Conservation (phyloP, 225 moss, liverwort and hornwort species). For the Physcomitrellopsis africana region DNA sequence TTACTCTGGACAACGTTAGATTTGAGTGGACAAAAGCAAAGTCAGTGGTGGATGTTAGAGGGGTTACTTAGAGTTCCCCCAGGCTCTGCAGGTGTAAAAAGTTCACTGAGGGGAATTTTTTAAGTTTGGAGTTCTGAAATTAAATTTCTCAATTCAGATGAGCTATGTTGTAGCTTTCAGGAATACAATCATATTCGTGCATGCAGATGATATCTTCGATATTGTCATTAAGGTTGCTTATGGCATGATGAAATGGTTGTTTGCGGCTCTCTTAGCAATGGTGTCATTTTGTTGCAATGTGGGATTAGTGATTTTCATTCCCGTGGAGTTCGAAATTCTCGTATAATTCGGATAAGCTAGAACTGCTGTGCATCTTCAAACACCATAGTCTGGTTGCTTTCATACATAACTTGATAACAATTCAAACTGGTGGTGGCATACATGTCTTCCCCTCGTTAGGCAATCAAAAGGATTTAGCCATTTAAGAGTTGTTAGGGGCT, state of each 20-base stretch:
- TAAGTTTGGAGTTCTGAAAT: constrained; percentile 35
- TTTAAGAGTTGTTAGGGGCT: too few relatives aligned
- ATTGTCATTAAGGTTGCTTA: constrained; percentile 21
- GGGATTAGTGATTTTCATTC: too few relatives aligned
- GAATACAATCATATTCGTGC: background rate
- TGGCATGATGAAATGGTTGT: constrained; percentile 5
- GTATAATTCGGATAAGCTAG: too few relatives aligned
- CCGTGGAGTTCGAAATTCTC: too few relatives aligned
- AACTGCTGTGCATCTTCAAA: too few relatives aligned
- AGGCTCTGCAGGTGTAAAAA: constrained; percentile 56
- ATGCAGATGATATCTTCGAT: constrained; percentile 4
- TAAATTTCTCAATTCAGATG: constrained; percentile 36
- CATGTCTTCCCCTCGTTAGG: too few relatives aligned
- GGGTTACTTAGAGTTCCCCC: constrained; percentile 59
- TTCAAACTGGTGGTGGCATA: too few relatives aligned
- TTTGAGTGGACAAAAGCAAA: constrained; percentile 33
- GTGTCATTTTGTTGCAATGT: too few relatives aligned
- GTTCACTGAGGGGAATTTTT: constrained; percentile 41
- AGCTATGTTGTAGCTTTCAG: constrained; percentile 30
- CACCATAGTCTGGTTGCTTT: too few relatives aligned
- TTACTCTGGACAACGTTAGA: constrained; percentile 27
- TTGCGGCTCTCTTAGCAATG: background rate
- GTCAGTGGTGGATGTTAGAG: constrained; percentile 45
- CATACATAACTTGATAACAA: too few relatives aligned
- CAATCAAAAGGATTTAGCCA: too few relatives aligned